Base-by-base conservation (phyloP, 2,329 filamentous ascomycete species). In the Clonostachys sp. region DNA sequence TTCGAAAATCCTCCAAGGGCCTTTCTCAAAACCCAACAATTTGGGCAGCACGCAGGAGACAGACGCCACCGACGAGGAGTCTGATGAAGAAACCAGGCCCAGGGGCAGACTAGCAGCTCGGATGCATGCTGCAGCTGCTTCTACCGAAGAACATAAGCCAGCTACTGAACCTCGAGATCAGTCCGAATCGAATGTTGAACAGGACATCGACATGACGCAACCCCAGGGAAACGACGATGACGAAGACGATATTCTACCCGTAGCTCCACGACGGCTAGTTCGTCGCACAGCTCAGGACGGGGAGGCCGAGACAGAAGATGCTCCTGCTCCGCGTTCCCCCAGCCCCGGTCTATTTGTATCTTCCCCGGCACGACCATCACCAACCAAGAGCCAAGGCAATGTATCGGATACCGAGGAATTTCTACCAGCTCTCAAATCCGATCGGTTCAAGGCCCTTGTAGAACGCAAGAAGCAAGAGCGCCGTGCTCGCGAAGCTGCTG, bases 391-490 rank as follows among this genome's bases (percentile, higher is more conserved):
- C 33, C 45, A 53, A 4, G 57, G 55, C 16, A 59, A 65, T 36
- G 71, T 67, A 39, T 62, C 63, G 3, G 70, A 67, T 42, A 71
- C 66, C 4, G 77, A 80, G 18, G 66, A 68, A 10, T 74, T 79
- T 7, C 49, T 80, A 1, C 73, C 78, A 6, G 51, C 66, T 12
- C 52, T 65, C 46, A 70, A 76, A 50, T 78, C 81, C 44, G 72
- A 79, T 39, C 81, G 85, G 6, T 84, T 95, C 57, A 73, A 83
- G 51, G 86, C 85, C 8, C 78, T 95, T 0, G 78, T 94, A 12
- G 82, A 83, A 42, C 80, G 82, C 56, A 94, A 92, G 59, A 80
- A 84, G 44, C 77, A 84, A 51, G 86, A 94, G 60, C 78, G 86
- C 8, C 69, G 84, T 35, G 85, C 80, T 5, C 81, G 75, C 45